phyloP scores from a whole-genome alignment of 2,329 filamentous ascomycete species.

The Helicocarpus griseus region DNA sequence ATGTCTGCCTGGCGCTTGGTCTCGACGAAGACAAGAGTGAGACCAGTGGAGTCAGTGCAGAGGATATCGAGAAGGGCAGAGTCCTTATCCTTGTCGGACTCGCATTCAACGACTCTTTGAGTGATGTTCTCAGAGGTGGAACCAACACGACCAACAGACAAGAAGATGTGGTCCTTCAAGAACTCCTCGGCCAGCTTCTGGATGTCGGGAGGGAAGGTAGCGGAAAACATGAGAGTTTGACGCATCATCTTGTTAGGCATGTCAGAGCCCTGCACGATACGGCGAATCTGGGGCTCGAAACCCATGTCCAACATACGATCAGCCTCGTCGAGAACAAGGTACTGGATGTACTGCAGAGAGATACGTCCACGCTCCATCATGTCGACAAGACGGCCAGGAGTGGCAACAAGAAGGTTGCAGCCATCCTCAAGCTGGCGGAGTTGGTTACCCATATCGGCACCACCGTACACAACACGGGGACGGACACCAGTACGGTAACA shows the following conservation, averaged over 20 bases:
- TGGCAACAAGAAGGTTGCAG: slow-evolving; percentile 93
- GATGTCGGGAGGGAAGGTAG: slow-evolving; percentile 97
- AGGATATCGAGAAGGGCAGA: slow-evolving; percentile 95
- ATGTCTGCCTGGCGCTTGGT: slow-evolving; percentile 99
- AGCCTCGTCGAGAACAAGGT: slow-evolving; percentile 95
- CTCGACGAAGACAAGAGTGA: slow-evolving; percentile 97
- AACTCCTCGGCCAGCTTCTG: slow-evolving; percentile 99
- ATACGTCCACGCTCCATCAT: slow-evolving; percentile 97
- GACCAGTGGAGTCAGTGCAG: slow-evolving; percentile 75
- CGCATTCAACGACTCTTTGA: slow-evolving; percentile 94
- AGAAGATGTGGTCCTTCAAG: slow-evolving; percentile 97
- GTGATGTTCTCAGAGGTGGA: slow-evolving; percentile 99
- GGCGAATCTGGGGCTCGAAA: slow-evolving; percentile 99
- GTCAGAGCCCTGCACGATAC: slow-evolving; percentile 96
- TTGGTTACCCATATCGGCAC: slow-evolving; percentile 96
- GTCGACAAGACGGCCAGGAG: slow-evolving; percentile 92
- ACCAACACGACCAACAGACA: slow-evolving; percentile 95
- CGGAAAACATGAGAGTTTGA: slow-evolving; percentile 99
- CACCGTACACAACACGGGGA: slow-evolving; percentile 96
- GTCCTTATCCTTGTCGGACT: slow-evolving; percentile 94
- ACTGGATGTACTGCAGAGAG: slow-evolving; percentile 97
- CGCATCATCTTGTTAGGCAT: slow-evolving; percentile 78
- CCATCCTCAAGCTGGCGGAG: slow-evolving; percentile 96
- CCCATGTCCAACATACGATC: slow-evolving; percentile 99
- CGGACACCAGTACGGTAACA: slow-evolving; percentile 98